These are phyloP conservation scores for Fonsecaea monophora DNA, from an alignment of 2,329 filamentous ascomycete genomes.

Conservation along the genomic window DNA sequence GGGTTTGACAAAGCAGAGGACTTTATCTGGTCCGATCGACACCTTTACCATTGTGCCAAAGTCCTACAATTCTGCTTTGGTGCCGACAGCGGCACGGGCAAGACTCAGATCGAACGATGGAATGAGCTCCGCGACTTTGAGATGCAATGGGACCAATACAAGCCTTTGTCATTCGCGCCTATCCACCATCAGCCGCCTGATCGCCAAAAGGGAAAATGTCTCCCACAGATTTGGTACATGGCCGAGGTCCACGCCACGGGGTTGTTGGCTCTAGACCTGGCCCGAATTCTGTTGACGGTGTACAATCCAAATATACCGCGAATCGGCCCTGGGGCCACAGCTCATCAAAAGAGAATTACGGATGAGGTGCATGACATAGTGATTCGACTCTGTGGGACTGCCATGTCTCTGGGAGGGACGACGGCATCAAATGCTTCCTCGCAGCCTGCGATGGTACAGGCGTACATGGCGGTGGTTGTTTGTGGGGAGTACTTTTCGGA, in stretches of 20 bases:
- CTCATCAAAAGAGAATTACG: slow-evolving; percentile 27
- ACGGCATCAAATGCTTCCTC: slow-evolving; percentile 63
- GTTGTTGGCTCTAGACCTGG: slow-evolving; percentile 39
- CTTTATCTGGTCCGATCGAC: slow-evolving; percentile 57
- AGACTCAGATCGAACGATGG: slow-evolving; percentile 31
- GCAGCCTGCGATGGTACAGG: slow-evolving; percentile 61
- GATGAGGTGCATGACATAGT: slow-evolving; percentile 52
- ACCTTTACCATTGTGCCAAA: slow-evolving; percentile 68
- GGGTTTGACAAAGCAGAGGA: slow-evolving; percentile 39
- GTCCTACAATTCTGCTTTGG: slow-evolving; percentile 68
- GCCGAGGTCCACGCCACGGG: slow-evolving; percentile 41
- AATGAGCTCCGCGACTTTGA: slow-evolving; percentile 39
- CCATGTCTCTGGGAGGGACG: slow-evolving; percentile 65
- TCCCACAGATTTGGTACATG: slow-evolving; percentile 43
- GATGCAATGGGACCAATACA: slow-evolving; percentile 37
- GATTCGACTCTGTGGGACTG: slow-evolving; percentile 65
- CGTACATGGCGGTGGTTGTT: slow-evolving; percentile 38
- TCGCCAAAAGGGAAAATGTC: slow-evolving; percentile 33
- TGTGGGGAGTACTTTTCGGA: slow-evolving; percentile 38
- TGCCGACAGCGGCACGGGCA: slow-evolving; percentile 27
- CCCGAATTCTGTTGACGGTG: slow-evolving; percentile 41
- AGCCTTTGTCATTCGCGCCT: slow-evolving; percentile 38
- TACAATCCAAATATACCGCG: slow-evolving; percentile 42
- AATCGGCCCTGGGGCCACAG: slow-evolving; percentile 38
- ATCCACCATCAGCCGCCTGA: slow-evolving; percentile 40